Conservation (phyloP, 768 basidiomycete species). For the Boletus rubescentipes region DNA sequence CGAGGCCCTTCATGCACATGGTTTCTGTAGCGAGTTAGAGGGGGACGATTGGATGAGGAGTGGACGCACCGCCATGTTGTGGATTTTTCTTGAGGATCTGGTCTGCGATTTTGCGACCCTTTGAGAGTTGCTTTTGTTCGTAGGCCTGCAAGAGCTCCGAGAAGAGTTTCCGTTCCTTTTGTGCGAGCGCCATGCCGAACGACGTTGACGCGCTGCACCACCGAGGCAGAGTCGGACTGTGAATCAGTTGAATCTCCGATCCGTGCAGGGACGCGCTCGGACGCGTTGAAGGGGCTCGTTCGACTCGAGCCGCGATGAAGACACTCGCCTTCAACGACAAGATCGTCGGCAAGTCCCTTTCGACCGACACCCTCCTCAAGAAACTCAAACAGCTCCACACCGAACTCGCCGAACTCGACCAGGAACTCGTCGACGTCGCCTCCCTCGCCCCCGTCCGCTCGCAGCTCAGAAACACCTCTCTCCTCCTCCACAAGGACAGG, state of each 20-base stretch:
- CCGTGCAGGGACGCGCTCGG: constrained; percentile 1
- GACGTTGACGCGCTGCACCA: no score
- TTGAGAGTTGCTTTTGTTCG: constrained; percentile 85
- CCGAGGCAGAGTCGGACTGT: neutral
- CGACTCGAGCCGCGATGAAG: no score
- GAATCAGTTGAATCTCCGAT: constrained; percentile 8
- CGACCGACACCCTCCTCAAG: constrained; percentile 82
- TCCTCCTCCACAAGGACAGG: constrained; percentile 92
- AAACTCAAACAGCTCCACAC: constrained; percentile 78
- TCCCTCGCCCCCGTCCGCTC: constrained; percentile 71
- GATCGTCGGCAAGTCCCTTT: constrained; percentile 70
- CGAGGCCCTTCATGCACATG: constrained; percentile 92
- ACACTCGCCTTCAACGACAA: constrained; percentile 81
- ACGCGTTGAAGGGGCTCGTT: no score
- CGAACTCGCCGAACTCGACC: constrained; percentile 81
- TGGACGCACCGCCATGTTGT: constrained; percentile 87
- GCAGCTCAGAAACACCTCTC: constrained; percentile 75
- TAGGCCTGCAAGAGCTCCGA: constrained; percentile 84
- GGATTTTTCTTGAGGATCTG: constrained; percentile 94
- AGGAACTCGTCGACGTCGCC: constrained; percentile 75
- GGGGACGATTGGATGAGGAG: neutral
- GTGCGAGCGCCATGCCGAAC: constrained; percentile 46
- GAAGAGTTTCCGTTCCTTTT: constrained; percentile 85
- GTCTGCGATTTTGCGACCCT: constrained; percentile 88
- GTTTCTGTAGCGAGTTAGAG: constrained; percentile 59